Base-by-base conservation (phyloP, 2,329 filamentous ascomycete species). In the Cladosporium sp. region DNA sequence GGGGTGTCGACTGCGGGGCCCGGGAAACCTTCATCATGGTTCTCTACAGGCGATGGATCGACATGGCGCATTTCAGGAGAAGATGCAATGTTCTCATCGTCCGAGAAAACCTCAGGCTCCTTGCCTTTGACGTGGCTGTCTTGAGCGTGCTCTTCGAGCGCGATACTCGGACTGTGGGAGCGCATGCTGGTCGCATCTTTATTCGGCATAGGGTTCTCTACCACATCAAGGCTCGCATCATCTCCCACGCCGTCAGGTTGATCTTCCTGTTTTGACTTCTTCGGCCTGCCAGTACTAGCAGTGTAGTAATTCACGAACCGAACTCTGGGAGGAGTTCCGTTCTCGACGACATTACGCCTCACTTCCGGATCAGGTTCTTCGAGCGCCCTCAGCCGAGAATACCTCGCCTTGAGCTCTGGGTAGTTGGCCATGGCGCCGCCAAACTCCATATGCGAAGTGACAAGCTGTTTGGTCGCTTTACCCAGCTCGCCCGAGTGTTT, bases 231-330 rank as follows among this genome's bases (percentile, higher is more conserved):
- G 12, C 30, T 42, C 16, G 46, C 46, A 8, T 15, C 19, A 13
- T 27, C 30, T 25, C 41, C 42, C 5, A 51, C 49, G n/a, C 39
- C 42, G 7, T 47, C 48, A 2, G 51, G 47, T 11, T 42, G 15
- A 11, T 50, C 42, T 13, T 40, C 49, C 58, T 86, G 63, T 52
- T 70, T 70, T 5, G 67, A 65, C 55, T 69, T 71, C 59, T 74
- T 90, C 2, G 78, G 76, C 52, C 81, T 76, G 3, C 90, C 90
- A 8, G 85, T 85, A 57, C 86, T 90, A n/a, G 86, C 79, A 1
- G 90, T 95, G 64, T 92, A 95, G 65, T 95, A 95, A 63, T 95
- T 95, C 51, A 88, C 76, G 60, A 95, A 95, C 13, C 89, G 78
- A 9, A 93, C 79, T 46, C 84, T 75, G 2, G 73, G 71, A 2